These are phyloP conservation scores for Myrica gale DNA, from an alignment of 306 rosid genomes.

Conservation along the genomic window DNA sequence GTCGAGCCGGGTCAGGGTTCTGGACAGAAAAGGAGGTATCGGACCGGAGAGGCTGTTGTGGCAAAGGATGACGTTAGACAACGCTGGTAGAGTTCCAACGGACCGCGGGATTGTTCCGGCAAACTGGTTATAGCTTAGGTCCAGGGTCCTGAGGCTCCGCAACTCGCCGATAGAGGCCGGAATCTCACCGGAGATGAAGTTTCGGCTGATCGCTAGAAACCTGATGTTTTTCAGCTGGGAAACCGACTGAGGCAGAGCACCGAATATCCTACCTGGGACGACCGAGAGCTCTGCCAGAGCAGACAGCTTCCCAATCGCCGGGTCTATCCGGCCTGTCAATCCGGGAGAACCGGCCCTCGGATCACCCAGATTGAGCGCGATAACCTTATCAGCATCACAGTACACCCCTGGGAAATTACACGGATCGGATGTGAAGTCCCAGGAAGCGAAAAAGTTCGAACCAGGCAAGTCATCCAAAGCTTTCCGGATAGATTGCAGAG, in stretches of 20 bases:
- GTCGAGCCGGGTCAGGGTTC: constrained; percentile 64
- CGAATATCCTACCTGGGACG: constrained; percentile 81
- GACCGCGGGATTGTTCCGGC: constrained; percentile 67
- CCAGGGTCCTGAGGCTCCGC: constrained; percentile 61
- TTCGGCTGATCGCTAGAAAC: constrained; percentile 79
- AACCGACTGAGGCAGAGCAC: constrained; percentile 55
- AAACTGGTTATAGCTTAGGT: constrained; percentile 84
- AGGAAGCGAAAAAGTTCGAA: constrained; percentile 70
- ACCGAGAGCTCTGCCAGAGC: constrained; percentile 76
- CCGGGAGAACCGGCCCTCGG: constrained; percentile 88
- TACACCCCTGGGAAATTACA: constrained; percentile 88
- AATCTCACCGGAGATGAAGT: constrained; percentile 80
- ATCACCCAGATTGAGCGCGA: constrained; percentile 91
- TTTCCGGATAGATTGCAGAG: constrained; percentile 80
- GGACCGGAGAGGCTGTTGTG: constrained; percentile 80
- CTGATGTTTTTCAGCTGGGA: constrained; percentile 59
- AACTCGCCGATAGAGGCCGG: constrained; percentile 57
- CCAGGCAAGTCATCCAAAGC: constrained; percentile 76
- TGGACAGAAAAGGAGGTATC: constrained; percentile 68
- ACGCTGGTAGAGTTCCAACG: constrained; percentile 57
- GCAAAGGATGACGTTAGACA: constrained; percentile 77
- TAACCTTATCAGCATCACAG: constrained; percentile 72
- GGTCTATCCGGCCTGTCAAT: constrained; percentile 68
- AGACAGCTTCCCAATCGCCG: constrained; percentile 72
- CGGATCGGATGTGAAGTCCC: constrained; percentile 98